Conservation (phyloP, 257 asterid species). For the Scutellaria minor region DNA sequence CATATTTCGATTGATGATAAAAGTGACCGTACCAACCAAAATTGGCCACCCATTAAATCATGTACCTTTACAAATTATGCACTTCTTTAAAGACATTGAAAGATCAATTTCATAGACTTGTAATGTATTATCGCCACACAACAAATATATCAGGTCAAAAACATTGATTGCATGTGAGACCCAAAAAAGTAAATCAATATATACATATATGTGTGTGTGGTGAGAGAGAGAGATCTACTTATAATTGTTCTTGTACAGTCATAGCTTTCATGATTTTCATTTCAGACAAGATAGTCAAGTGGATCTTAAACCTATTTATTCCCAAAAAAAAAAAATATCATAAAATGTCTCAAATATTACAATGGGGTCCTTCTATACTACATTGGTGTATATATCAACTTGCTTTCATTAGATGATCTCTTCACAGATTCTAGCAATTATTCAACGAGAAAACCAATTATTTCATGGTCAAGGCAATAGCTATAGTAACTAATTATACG, state of each 20-base stretch:
- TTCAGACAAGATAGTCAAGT: slow-evolving; percentile 9
- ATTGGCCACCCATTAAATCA: slow-evolving; percentile 11
- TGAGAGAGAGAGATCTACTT: neutral
- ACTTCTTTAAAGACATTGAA: slow-evolving; percentile 16
- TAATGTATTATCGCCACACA: slow-evolving; percentile 37
- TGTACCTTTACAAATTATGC: neutral
- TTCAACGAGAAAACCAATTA: neutral
- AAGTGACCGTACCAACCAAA: slow-evolving; percentile 26
- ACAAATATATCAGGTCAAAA: slow-evolving; percentile 35
- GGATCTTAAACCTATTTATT: slow-evolving; percentile 1
- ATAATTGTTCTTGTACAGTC: neutral
- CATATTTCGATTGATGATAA: neutral
- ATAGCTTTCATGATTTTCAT: slow-evolving; percentile 4
- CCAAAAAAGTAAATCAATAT: neutral
- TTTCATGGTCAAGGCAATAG: neutral
- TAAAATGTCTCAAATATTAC: neutral
- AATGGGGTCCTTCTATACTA: neutral
- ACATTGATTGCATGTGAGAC: slow-evolving; percentile 36
- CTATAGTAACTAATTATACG: neutral
- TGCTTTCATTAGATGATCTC: neutral
- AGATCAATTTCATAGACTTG: slow-evolving; percentile 26
- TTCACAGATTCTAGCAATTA: neutral
- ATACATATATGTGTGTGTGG: slow-evolving; percentile 1
- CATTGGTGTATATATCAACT: neutral
- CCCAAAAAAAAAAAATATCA: neutral